phyloP scores from a whole-genome alignment of 768 basidiomycete species.

The Cantharellus cinnabarinus region DNA sequence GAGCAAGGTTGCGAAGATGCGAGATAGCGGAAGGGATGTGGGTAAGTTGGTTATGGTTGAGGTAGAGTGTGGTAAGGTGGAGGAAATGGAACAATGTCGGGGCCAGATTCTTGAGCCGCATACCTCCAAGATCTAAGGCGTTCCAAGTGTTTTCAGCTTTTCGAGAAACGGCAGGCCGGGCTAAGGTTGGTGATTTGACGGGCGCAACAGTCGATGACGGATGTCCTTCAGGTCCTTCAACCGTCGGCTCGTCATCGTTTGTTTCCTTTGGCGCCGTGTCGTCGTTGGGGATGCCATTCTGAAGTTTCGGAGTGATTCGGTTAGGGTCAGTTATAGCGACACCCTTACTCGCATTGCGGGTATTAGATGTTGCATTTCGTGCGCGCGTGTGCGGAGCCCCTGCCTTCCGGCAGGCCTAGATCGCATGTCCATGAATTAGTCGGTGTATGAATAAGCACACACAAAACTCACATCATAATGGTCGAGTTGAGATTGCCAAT shows the following conservation, averaged over 20 bases:
- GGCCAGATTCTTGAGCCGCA: conserved; percentile 80
- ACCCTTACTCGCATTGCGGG: conserved; percentile 65
- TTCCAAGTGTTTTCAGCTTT: conserved; percentile 68
- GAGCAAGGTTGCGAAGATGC: conserved; percentile 62
- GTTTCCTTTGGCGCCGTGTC: conserved; percentile 24
- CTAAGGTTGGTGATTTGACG: conserved; percentile 24
- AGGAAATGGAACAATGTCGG: conserved; percentile 22
- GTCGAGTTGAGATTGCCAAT: conserved; percentile 87
- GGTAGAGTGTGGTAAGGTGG: conserved; percentile 70
- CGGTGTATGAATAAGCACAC: conserved; percentile 6
- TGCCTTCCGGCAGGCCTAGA: conserved; percentile 62
- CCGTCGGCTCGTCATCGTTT: conserved; percentile 17
- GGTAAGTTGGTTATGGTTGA: conserved; percentile 81
- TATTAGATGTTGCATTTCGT: conserved; percentile 84
- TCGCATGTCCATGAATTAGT: background rate
- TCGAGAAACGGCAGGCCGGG: conserved; percentile 22
- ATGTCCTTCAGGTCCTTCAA: conserved; percentile 23
- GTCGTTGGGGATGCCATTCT: conserved; percentile 13
- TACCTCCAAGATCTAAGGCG: conserved; percentile 90
- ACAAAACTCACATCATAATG: conserved; percentile 60
- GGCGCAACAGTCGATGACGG: conserved; percentile 64
- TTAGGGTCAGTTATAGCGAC: conserved; percentile 91
- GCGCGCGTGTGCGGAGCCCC: conserved; percentile 88
- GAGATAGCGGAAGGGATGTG: conserved; percentile 66
- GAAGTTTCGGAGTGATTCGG: conserved; percentile 13